These are phyloP conservation scores for Aspergillus viridinutans DNA, from an alignment of 2,329 filamentous ascomycete species.

Conservation along the genomic window DNA sequence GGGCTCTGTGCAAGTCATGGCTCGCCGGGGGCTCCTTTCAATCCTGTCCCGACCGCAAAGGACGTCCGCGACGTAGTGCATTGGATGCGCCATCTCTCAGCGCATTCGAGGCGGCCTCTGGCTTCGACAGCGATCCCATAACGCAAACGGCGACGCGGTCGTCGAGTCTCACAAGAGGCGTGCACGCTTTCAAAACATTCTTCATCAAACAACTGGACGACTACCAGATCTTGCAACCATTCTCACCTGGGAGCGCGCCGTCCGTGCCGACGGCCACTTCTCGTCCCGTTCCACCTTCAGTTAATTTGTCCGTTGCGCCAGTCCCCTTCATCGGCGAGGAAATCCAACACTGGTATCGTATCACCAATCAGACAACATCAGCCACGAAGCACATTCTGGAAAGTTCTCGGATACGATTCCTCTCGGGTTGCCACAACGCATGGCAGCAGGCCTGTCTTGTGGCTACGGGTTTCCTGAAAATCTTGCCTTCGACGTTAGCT, in stretches of 20 bases:
- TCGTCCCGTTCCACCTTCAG: conserved; percentile 6
- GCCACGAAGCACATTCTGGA: background rate
- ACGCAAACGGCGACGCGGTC: conserved; percentile 16
- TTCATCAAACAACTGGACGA: conserved; percentile 28
- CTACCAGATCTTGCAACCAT: conserved; percentile 19
- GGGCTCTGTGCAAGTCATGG: conserved; percentile 17
- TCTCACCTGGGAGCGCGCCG: conserved; percentile 16
- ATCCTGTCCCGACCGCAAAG: conserved; percentile 7
- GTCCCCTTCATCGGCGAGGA: conserved; percentile 6
- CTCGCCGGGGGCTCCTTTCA: conserved; percentile 8
- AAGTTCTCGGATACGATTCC: conserved; percentile 4
- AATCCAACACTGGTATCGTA: background rate
- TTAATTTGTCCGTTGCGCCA: conserved; percentile 10
- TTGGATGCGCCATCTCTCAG: conserved; percentile 12
- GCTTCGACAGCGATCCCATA: conserved; percentile 17
- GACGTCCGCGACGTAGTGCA: conserved; percentile 8
- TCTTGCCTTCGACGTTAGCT: conserved; percentile 1
- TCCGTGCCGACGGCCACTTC: conserved; percentile 4
- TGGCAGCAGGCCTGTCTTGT: conserved; percentile 34
- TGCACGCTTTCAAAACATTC: conserved; percentile 28
- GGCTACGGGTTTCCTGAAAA: conserved; percentile 12
- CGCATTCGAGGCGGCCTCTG: conserved; percentile 16
- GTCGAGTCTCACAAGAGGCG: conserved; percentile 24
- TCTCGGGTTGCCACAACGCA: conserved; percentile 10
- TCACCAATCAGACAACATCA: conserved; percentile 6